Conservation (phyloP, 148 eudicot species). For the Vaccinium darrowii region DNA sequence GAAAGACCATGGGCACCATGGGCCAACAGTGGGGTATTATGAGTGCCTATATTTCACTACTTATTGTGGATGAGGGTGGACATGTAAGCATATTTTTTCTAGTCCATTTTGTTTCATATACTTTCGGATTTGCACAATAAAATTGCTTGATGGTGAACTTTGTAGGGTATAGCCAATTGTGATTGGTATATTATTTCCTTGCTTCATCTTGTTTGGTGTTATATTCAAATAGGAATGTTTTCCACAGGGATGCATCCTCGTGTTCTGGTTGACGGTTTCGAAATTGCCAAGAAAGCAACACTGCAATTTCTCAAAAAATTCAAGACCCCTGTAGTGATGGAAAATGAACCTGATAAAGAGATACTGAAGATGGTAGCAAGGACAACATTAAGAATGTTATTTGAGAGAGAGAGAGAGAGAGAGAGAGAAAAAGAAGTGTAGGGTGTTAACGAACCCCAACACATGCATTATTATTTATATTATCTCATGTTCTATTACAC, state of each 20-base stretch:
- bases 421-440: too few species aligned
- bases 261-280: slow-evolving; percentile 93
- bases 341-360: slow-evolving; percentile 90
- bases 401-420: too few species aligned
- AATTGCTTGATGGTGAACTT: not conserved
- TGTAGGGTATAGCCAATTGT: not conserved
- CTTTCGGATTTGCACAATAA: not conserved
- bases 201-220: not conserved
- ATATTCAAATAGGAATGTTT: not conserved
- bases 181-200: not conserved
- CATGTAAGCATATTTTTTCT: not conserved
- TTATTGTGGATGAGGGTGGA: not conserved
- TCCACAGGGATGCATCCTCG: slow-evolving; percentile 93
- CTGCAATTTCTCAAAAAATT: slow-evolving; percentile 84
- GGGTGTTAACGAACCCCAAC: too few species aligned
- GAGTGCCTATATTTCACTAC: not conserved
- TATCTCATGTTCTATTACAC: too few species aligned
- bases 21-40: not conserved
- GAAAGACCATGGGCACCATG: not conserved
- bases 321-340: slow-evolving; percentile 94
- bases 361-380: slow-evolving; percentile 95
- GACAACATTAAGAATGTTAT: slow-evolving; percentile 85
- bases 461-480: too few species aligned
- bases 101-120: not conserved
- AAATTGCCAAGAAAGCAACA: slow-evolving; percentile 93